Base-by-base conservation (phyloP, 768 basidiomycete species). In the Gyrodon lividus region DNA sequence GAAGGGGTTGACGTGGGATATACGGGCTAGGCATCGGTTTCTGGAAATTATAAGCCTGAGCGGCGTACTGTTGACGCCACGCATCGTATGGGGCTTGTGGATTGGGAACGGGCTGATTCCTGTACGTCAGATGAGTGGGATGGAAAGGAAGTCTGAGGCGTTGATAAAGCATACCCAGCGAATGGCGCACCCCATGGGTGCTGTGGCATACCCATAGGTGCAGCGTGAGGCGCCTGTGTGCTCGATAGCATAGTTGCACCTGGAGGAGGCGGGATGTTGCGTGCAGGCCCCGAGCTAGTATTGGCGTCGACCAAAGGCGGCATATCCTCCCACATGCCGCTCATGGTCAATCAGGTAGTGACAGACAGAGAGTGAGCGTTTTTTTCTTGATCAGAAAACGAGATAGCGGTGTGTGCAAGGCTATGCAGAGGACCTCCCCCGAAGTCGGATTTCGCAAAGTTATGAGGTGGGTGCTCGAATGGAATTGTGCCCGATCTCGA, bases 1-100 rank as follows among this genome's bases (percentile, higher is more conserved):
- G 14, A 10, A 53, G 5, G 16, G 51, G 50, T 17, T 70, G 66
- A 40, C 9, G 58, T 12, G 68, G 62, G 50, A 68, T 54, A 54
- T 68, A 68, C 12, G 68, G 68, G 20, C 68, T 69, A 4, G 68
- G 67, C 12, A 48, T 57, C 20, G 60, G 55, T 53, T 24, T 57
- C 7, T 46, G 64, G 17, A 34, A 59, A 51, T n/a, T n/a, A n/a
- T 62, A 52, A 38, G 40, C 37, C 20, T 48, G 12, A 6, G 51
- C 9, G 4, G 48, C 34, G 3, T 45, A 12, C 34, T n/a, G n/a
- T n/a, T n/a, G n/a, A n/a, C n/a, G n/a, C n/a, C n/a, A n/a, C n/a
- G n/a, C n/a, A n/a, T n/a, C 56, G 17, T n/a, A 51, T 6, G 55
- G 55, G 20, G 59, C 61, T 19, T 67, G 61, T 26, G 50, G 53